Evolutionary conservation across 1,139 yeast species (phyloP), one percentile per base, ranked within the genome.

Genomic region (Zygosaccharomyces sapae): DNA sequence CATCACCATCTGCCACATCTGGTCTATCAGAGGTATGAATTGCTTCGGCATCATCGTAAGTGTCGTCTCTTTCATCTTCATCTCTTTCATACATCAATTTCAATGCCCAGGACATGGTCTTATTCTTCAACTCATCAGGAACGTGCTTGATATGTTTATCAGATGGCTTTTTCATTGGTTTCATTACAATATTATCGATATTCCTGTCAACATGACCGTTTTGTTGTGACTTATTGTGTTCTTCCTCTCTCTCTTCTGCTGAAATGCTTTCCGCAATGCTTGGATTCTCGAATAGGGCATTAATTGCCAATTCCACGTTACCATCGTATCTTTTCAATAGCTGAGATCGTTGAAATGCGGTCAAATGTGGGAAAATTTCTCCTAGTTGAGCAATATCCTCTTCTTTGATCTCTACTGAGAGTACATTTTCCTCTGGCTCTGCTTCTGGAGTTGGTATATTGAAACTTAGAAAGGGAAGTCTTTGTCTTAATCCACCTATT

Each of bases 41-140:
- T 6, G 63, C 70, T 49, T 83, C 92, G 33, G 83, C 84, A 38
- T 84, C 95, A 45, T 79, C 84, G 60, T 87, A 87, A 0, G 95
- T 86, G 57, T 88, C 96, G 62, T 87, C 96, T 2, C 58, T 54
- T 48, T 65, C 68, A 51, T 74, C 79, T 57, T 86, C 95, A 52
- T 85, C 92, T 18, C 80, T 76, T 41, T 83, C 86, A 56, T 85
- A 83, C 51, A 86, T 70, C 55, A 83, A 65, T 46, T 79, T 69
- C 54, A 86, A 69, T 0, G 94, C 90, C 40, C 83, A 78, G 8
- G 77, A 72, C 39, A 86, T 65, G 0, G 87, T 80, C 55, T 72
- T 76, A 55, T 80, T 77, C 53, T 76, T 77, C 22, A 78, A 60
- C 38, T 70, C 72, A 40, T 74, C 76, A 3, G 74, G 73, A 5